Percentiles rank a stretch among this genome's conserved stretches.
phyloP scores from a whole-genome alignment of 352 stramenopile species.

The Phytophthora hybrid region DNA sequence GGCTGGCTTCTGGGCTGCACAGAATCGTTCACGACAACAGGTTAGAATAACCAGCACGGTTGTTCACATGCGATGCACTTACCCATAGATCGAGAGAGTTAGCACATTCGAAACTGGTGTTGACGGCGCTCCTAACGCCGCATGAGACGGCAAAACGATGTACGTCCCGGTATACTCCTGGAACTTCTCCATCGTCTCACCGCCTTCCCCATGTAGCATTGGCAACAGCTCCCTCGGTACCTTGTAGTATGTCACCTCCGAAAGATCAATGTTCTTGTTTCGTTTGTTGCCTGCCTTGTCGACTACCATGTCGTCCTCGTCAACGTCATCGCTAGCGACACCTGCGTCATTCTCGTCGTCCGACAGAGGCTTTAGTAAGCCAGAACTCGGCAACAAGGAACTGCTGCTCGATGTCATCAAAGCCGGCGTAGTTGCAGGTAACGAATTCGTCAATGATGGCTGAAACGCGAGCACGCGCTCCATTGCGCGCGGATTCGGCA shows the following conservation, averaged over 20 bases:
- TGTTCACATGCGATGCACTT: constrained; percentile 5
- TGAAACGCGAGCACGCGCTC: constrained; percentile 65
- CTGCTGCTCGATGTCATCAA: background rate
- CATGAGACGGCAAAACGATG: constrained; percentile 68
- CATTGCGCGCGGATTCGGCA: constrained; percentile 89
- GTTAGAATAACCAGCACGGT: constrained; percentile 3
- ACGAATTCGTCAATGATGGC: constrained; percentile 3
- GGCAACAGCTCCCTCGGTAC: constrained; percentile 71
- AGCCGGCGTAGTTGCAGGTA: constrained; percentile 7
- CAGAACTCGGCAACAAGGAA: constrained; percentile 11
- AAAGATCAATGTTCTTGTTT: constrained; percentile 79
- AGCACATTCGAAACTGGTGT: constrained; percentile 37
- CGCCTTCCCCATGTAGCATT: constrained; percentile 72
- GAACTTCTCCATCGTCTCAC: constrained; percentile 79
- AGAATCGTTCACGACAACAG: background rate
- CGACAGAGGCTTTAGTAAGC: constrained; percentile 25
- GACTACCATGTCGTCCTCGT: constrained; percentile 57
- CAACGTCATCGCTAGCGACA: constrained; percentile 33
- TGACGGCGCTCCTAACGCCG: constrained; percentile 22
- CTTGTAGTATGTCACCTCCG: constrained; percentile 81
- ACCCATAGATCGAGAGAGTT: constrained; percentile 85
- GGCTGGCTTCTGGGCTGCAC: constrained; percentile 45
- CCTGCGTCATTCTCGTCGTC: constrained; percentile 18
- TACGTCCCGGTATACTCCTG: constrained; percentile 83
- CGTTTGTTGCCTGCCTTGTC: constrained; percentile 48